phyloP scores from a whole-genome alignment of 768 basidiomycete genomes.

The Lanmaoa pseudosensibilis region DNA sequence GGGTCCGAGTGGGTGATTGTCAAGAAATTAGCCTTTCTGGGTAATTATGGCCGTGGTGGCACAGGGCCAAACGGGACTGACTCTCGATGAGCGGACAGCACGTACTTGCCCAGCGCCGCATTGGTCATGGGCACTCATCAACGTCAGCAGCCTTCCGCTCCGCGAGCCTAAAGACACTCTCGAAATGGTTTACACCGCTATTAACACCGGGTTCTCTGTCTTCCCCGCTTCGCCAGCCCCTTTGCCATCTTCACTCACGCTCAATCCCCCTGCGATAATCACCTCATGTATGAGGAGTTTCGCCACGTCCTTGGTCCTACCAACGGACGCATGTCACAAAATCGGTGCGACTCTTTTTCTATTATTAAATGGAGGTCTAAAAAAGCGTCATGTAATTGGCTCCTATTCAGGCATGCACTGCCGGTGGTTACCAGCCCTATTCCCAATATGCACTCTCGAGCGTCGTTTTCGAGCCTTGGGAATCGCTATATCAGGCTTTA shows the following conservation, averaged over 20 bases:
- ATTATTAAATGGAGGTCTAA: neutral
- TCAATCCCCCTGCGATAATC: neutral
- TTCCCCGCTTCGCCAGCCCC: neutral
- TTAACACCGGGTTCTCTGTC: neutral
- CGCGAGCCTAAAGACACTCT: neutral
- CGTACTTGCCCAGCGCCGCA: neutral
- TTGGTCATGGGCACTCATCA: neutral
- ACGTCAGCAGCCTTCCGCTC: neutral
- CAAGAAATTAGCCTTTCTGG: neutral
- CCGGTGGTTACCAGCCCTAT: no score
- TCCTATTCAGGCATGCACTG: neutral
- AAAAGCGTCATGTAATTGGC: neutral
- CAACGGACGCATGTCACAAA: neutral
- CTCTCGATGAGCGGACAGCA: neutral
- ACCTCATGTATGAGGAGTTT: neutral
- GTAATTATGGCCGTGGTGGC: neutral
- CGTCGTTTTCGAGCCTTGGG: neutral
- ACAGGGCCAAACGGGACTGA: neutral
- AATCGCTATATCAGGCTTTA: slow-evolving; percentile 6
- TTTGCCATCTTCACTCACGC: neutral
- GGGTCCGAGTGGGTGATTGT: slow-evolving; percentile 6
- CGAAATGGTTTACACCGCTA: neutral
- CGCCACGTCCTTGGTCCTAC: neutral
- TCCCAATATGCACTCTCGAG: neutral
- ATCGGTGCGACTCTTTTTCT: neutral